phyloP scores from a whole-genome alignment of 2,329 filamentous ascomycete species.

The Arthrobotrys sinensis region DNA sequence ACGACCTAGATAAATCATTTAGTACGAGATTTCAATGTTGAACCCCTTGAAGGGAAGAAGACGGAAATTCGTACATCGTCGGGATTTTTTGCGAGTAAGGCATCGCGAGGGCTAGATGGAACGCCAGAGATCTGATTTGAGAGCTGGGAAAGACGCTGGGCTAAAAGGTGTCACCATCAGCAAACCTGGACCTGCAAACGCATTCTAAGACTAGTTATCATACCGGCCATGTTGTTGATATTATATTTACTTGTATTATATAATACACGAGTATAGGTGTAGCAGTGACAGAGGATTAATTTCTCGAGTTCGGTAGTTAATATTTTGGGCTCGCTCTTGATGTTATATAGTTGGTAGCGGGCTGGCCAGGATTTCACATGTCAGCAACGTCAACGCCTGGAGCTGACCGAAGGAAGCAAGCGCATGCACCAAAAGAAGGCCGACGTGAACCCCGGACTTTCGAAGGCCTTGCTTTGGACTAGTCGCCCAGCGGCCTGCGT shows the following conservation, averaged over 20 bases:
- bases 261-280: no score
- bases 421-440: constrained; percentile 20
- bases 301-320: background rate
- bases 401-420: constrained; percentile 23
- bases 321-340: background rate
- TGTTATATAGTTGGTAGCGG: constrained; percentile 24
- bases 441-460: constrained; percentile 20
- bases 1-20: constrained; percentile 75
- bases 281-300: no score
- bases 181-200: background rate
- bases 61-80: constrained; percentile 74
- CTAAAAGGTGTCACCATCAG: constrained; percentile 13
- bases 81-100: constrained; percentile 76
- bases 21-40: no score
- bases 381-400: constrained; percentile 5
- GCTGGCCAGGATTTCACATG: constrained; percentile 39
- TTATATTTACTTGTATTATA: no score
- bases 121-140: constrained; percentile 65
- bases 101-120: constrained; percentile 71
- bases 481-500: constrained; percentile 1
- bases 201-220: background rate
- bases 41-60: background rate
- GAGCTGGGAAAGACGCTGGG: constrained; percentile 63
- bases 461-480: constrained; percentile 15
- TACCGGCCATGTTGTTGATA: constrained; percentile 46